Percentiles rank a stretch among this genome's conserved stretches.
Conservation (phyloP, 2,329 filamentous ascomycete species). For the Aspergillus neoniger region DNA sequence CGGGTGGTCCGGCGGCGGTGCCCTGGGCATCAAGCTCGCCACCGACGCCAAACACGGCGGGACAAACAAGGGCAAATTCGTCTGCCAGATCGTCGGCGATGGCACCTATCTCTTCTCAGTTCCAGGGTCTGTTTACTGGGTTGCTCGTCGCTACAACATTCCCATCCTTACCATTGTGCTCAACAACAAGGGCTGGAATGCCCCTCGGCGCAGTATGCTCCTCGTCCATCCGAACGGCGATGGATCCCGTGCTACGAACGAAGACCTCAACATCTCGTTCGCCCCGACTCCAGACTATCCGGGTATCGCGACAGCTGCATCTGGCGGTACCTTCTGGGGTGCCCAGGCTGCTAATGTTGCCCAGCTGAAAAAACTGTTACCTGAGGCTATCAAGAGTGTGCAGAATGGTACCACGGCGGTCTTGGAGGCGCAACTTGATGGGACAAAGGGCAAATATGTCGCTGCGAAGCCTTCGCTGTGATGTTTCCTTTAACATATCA, state of each 20-base stretch:
- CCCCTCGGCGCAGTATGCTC: conserved; percentile 61
- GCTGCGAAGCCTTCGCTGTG: conserved; percentile 15
- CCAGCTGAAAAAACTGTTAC: conserved; percentile 57
- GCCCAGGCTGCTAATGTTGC: conserved; percentile 58
- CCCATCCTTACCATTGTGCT: conserved; percentile 67
- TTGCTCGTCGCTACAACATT: conserved; percentile 65
- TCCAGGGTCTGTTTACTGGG: conserved; percentile 69
- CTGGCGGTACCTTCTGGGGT: conserved; percentile 64
- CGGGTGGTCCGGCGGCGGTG: conserved; percentile 76
- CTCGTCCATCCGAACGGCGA: conserved; percentile 67
- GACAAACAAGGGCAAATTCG: conserved; percentile 57
- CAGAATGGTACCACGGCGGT: conserved; percentile 61
- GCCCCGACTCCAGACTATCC: conserved; percentile 67
- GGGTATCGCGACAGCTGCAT: conserved; percentile 67
- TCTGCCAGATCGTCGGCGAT: conserved; percentile 67
- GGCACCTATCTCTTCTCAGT: conserved; percentile 68
- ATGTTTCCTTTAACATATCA: not conserved
- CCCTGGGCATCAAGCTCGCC: conserved; percentile 75
- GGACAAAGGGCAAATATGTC: conserved; percentile 56
- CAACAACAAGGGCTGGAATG: conserved; percentile 73
- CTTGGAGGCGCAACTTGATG: conserved; percentile 61
- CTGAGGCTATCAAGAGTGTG: conserved; percentile 62
- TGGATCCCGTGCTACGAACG: conserved; percentile 62
- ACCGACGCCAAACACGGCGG: conserved; percentile 55
- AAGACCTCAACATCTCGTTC: conserved; percentile 68